These are phyloP conservation scores for Apophysomyces trapeziformis DNA, from an alignment of 371 early-diverging fungal species.

Conservation along the genomic window DNA sequence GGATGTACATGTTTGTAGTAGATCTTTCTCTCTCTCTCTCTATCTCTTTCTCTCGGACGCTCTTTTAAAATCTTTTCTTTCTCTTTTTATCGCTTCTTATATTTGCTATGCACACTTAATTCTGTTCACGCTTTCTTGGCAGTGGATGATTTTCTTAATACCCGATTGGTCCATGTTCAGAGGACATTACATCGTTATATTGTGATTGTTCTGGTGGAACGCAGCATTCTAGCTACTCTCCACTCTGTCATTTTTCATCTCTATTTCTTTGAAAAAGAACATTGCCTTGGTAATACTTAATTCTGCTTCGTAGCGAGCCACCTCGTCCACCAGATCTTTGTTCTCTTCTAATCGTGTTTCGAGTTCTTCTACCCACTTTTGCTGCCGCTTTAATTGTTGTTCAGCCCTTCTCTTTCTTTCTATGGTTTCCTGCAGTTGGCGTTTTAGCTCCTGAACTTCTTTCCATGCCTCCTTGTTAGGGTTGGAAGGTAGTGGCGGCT, in stretches of 20 bases:
- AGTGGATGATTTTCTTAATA: neutral
- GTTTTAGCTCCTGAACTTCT: conserved; percentile 17
- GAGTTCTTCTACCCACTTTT: conserved; percentile 22
- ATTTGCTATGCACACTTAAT: conserved; percentile 5
- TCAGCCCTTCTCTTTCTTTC: neutral
- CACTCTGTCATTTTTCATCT: neutral
- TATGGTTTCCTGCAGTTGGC: neutral
- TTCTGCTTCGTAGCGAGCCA: conserved; percentile 47
- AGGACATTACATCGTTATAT: no score
- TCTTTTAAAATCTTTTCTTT: neutral
- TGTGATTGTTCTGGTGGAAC: no score
- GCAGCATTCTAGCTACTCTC: neutral
- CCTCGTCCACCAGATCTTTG: conserved; percentile 29
- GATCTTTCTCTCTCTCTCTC: neutral
- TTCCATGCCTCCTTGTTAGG: neutral
- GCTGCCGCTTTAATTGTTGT: conserved; percentile 11
- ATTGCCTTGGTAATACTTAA: conserved; percentile 38
- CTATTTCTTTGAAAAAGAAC: neutral
- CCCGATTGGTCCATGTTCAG: neutral
- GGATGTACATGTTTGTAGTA: neutral
- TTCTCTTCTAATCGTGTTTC: conserved; percentile 19
- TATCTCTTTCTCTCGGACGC: neutral
- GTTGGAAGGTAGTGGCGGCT: conserved; percentile 1
- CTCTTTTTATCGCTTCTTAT: neutral
- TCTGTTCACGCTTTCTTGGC: neutral